Evolutionary conservation across 1,139 yeast species (phyloP).

Genomic region (Magnusiomyces starmeri): DNA sequence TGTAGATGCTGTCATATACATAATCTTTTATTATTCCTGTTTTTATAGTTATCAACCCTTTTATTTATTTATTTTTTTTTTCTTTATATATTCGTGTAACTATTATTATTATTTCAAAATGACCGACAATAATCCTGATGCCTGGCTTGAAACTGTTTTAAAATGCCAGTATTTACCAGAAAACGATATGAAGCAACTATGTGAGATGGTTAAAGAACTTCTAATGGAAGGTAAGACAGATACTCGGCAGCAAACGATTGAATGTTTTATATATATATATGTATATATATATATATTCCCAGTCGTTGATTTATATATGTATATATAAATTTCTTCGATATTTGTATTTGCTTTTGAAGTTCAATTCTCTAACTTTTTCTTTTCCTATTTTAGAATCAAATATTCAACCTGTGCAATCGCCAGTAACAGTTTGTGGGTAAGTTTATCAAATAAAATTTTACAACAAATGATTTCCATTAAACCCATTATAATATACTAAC

Average conservation of each 20-base stretch:
- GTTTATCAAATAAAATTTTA: slow-evolving; percentile 10
- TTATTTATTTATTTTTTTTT: no score
- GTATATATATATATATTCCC: no score
- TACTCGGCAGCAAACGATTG: no score
- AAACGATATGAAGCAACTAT: slow-evolving; percentile 89
- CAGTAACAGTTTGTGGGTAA: slow-evolving; percentile 93
- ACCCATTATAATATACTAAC: neutral
- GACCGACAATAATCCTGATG: slow-evolving; percentile 82
- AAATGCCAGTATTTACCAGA: slow-evolving; percentile 86
- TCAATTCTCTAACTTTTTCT: slow-evolving; percentile 1
- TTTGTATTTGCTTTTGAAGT: no score
- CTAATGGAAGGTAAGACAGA: slow-evolving; percentile 58
- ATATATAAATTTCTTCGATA: no score
- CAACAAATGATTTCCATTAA: neutral
- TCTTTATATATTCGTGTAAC: no score
- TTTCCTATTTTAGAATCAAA: slow-evolving; percentile 51
- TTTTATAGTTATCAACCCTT: no score
- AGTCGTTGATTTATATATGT: no score
- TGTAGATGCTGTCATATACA: no score
- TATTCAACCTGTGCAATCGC: slow-evolving; percentile 92
- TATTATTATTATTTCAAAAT: no score
- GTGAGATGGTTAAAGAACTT: slow-evolving; percentile 86
- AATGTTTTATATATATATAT: no score
- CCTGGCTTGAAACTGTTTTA: slow-evolving; percentile 90
- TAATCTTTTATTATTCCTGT: no score